A percentile compares a stretch with the other conserved stretches of the same genome.
These are phyloP conservation scores for Inonotus obliquus DNA, from an alignment of 1,284 basidiomycete genomes.

Conservation along the genomic window DNA sequence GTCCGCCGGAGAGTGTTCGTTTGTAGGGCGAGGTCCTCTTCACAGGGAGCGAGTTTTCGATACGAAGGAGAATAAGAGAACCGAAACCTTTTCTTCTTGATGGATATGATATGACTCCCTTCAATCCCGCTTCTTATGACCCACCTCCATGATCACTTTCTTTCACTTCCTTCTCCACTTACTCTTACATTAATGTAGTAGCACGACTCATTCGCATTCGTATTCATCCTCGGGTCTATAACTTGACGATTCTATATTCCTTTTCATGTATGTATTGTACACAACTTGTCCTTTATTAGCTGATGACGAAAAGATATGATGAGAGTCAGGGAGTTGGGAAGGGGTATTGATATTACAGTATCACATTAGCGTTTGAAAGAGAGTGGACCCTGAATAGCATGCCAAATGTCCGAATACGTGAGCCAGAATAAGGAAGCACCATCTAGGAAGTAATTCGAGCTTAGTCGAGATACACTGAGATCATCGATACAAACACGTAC, in stretches of 20 bases:
- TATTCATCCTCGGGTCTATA: too few species aligned
- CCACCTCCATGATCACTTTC: too few species aligned
- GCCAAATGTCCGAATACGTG: too few species aligned
- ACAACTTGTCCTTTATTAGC: not conserved
- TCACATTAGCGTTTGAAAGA: not conserved
- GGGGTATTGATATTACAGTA: not conserved
- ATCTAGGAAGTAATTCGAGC: too few species aligned
- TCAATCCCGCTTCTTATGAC: too few species aligned
- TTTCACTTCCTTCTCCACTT: not conserved
- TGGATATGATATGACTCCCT: too few species aligned
- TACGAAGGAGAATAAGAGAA: too few species aligned
- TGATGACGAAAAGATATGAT: not conserved
- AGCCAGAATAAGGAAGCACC: too few species aligned
- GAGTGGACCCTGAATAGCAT: not conserved
- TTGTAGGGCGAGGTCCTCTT: conserved; percentile 5
- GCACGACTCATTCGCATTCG: not conserved
- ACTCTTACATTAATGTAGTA: not conserved
- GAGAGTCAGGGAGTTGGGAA: not conserved
- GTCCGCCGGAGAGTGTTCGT: conserved; percentile 54
- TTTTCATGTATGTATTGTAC: not conserved
- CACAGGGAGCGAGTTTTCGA: too few species aligned
- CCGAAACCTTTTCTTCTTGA: too few species aligned
- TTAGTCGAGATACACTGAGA: too few species aligned
- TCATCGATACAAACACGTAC: too few species aligned
- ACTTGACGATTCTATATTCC: not conserved